Conservation (phyloP, 164 flowering plant species). For the Magnolia sinica region DNA sequence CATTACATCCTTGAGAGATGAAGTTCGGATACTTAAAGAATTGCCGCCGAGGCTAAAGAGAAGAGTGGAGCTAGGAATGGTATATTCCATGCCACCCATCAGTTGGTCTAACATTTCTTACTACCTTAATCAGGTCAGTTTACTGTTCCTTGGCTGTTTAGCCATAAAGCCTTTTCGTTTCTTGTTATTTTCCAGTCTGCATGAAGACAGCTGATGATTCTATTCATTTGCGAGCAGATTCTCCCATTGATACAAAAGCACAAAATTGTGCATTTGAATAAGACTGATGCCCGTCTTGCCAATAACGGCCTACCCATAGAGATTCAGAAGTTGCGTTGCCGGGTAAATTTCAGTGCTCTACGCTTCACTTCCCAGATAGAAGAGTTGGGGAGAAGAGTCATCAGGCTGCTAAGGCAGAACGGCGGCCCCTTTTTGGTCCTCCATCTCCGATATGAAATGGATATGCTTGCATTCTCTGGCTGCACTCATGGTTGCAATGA, state of each 20-base stretch:
- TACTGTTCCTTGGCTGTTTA: not conserved
- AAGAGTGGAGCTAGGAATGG: conserved; percentile 55
- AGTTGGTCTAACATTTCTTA: conserved; percentile 92
- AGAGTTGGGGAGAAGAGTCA: conserved; percentile 75
- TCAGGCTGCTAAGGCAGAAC: conserved; percentile 57
- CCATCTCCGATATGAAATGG: conserved; percentile 98
- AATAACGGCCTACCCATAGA: conserved; percentile 74
- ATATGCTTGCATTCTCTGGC: conserved; percentile 96
- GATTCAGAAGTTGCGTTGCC: conserved; percentile 84
- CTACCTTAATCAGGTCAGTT: conserved; percentile 59
- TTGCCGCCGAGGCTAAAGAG: conserved; percentile 75
- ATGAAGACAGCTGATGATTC: not conserved
- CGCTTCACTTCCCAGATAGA: conserved; percentile 84
- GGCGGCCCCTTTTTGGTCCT: conserved; percentile 93
- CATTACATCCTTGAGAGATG: conserved; percentile 81
- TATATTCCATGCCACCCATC: conserved; percentile 74
- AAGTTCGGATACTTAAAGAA: conserved; percentile 76
- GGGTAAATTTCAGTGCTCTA: conserved; percentile 75
- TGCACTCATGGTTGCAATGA: conserved; percentile 82
- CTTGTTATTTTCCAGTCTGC: not conserved
- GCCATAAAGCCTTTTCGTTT: not conserved
- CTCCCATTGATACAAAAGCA: conserved; percentile 81
- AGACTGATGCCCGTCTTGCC: conserved; percentile 87
- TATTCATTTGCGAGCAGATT: conserved; percentile 40
- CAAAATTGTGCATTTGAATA: conserved; percentile 78